These are phyloP conservation scores for Candida koratica DNA, from an alignment of 805 yeast species.

Conservation along the genomic window DNA sequence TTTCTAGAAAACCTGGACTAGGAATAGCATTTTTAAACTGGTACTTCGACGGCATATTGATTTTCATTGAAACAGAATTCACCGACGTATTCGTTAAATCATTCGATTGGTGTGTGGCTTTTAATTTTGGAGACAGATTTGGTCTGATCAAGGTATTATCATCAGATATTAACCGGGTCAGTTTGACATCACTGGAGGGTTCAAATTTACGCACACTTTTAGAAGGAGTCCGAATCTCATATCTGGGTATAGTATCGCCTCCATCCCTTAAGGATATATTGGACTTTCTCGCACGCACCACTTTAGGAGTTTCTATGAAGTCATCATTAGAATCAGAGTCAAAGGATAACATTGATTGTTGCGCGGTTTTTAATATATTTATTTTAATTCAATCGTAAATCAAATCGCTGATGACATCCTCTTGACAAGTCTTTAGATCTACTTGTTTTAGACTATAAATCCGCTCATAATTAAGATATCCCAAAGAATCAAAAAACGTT, in stretches of 20 bases:
- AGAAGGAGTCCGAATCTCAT: constrained; percentile 12
- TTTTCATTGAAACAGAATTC: not conserved
- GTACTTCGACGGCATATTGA: constrained; percentile 2
- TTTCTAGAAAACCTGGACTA: not conserved
- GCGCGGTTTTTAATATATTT: not conserved
- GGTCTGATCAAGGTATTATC: constrained; percentile 16
- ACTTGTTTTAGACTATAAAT: constrained; percentile 47
- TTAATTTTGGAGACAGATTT: constrained; percentile 18
- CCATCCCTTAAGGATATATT: constrained; percentile 7
- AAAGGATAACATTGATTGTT: not conserved
- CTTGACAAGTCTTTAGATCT: constrained; percentile 41
- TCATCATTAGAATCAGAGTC: constrained; percentile 5
- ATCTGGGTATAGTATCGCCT: not conserved
- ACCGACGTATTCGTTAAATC: not conserved
- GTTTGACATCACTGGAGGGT: constrained; percentile 6
- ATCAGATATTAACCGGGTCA: constrained; percentile 21
- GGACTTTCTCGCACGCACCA: constrained; percentile 2
- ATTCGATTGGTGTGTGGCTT: constrained; percentile 1
- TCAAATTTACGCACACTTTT: not conserved
- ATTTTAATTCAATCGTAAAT: too few species aligned
- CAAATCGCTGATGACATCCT: constrained; percentile 60
- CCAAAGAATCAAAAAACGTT: constrained; percentile 61
- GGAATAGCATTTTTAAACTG: not conserved
- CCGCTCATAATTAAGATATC: constrained; percentile 63
- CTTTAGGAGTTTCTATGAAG: constrained; percentile 4